phyloP scores from a whole-genome alignment of 129 eudicot genomes.

The Oenanthe sinensis region DNA sequence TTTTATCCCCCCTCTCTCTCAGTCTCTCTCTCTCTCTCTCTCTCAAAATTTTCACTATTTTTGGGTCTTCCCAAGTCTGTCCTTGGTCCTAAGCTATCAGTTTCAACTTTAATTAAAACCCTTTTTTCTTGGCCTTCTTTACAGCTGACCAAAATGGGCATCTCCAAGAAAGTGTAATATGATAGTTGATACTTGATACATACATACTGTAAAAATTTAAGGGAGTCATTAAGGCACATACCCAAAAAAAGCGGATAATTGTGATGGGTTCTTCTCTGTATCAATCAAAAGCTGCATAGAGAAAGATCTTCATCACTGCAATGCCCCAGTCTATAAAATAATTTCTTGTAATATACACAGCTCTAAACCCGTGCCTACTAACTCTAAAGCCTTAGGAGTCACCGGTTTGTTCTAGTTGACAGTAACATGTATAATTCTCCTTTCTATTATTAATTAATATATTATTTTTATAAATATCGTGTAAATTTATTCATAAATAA shows the following conservation, averaged over 20 bases:
- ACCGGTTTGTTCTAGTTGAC: too few relatives aligned
- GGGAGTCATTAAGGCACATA: constrained; percentile 15
- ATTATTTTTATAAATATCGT: too few relatives aligned
- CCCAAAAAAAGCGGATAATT: constrained; percentile 7
- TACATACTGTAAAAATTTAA: not conserved
- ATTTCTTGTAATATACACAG: not conserved
- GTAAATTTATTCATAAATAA: too few relatives aligned
- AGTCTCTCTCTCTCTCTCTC: not conserved
- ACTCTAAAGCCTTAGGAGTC: too few relatives aligned
- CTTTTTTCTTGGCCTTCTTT: not conserved
- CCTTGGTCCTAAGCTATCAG: not conserved
- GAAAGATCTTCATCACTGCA: constrained; percentile 10
- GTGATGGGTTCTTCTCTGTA: not conserved
- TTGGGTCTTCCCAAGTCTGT: not conserved
- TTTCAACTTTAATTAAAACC: not conserved
- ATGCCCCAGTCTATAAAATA: constrained; percentile 9
- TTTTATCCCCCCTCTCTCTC: constrained; percentile 6
- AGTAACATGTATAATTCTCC: too few relatives aligned
- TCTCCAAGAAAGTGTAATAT: not conserved
- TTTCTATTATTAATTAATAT: too few relatives aligned
- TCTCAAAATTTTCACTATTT: not conserved
- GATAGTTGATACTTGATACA: not conserved
- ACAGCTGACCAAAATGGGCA: constrained; percentile 5
- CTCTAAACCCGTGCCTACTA: too few relatives aligned
- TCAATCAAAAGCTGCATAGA: constrained; percentile 10